Percentiles rank a stretch among this genome's conserved stretches.
These are phyloP conservation scores for Aspergillus sp. DNA, from an alignment of 2,329 filamentous ascomycete genomes.

Conservation along the genomic window DNA sequence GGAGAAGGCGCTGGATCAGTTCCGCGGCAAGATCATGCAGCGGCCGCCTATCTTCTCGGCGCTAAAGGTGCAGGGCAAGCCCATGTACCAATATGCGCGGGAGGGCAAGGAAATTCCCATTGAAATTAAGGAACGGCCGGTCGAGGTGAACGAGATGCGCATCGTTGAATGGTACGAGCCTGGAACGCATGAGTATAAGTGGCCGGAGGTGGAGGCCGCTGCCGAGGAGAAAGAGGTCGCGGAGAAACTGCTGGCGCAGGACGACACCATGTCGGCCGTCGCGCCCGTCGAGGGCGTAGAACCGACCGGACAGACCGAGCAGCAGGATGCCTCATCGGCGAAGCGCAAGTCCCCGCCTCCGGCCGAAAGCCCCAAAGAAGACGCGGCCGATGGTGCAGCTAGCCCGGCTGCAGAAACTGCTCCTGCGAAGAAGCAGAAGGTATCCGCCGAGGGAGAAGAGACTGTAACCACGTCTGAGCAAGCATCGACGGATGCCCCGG, in stretches of 20 bases:
- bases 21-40: slow-evolving; percentile 83
- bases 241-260: slow-evolving; percentile 60
- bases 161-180: slow-evolving; percentile 81
- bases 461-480: slow-evolving; percentile 18
- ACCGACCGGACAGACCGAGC: slow-evolving; percentile 10
- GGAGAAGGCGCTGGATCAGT: slow-evolving; percentile 71
- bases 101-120: slow-evolving; percentile 83
- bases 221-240: slow-evolving; percentile 73
- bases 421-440: slow-evolving; percentile 32
- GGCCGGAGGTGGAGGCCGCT: slow-evolving; percentile 76
- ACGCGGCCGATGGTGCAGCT: slow-evolving; percentile 14
- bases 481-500: slow-evolving; percentile 1
- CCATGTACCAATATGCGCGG: slow-evolving; percentile 91
- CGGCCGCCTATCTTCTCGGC: slow-evolving; percentile 91
- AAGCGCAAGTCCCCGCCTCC: slow-evolving; percentile 39
- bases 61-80: slow-evolving; percentile 88
- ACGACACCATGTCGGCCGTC: slow-evolving; percentile 24
- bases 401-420: slow-evolving; percentile 3
- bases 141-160: slow-evolving; percentile 75
- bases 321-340: slow-evolving; percentile 17
- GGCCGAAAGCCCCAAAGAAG: slow-evolving; percentile 20
- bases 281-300: slow-evolving; percentile 25
- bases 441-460: slow-evolving; percentile 26
- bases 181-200: slow-evolving; percentile 74
- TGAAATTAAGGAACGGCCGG: slow-evolving; percentile 77